phyloP scores from a whole-genome alignment of 1,284 basidiomycete genomes.

The Ganoderma leucocontextum region DNA sequence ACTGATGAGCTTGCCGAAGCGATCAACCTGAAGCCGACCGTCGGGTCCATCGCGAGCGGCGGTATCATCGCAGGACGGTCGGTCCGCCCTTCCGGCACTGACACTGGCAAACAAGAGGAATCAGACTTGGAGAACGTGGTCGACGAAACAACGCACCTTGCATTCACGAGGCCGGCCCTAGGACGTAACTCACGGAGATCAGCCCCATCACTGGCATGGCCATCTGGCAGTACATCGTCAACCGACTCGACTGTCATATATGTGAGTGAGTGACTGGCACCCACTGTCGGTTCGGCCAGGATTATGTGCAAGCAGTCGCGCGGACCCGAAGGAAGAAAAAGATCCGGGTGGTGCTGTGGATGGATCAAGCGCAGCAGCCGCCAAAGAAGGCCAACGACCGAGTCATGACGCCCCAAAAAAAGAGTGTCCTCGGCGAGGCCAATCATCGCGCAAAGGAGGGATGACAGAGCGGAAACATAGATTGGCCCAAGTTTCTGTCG shows the following conservation, averaged over 20 bases:
- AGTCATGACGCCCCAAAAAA: not conserved
- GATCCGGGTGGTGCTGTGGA: not conserved
- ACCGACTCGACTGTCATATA: not conserved
- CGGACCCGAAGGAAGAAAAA: not conserved
- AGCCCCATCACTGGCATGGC: no score
- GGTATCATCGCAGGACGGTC: not conserved
- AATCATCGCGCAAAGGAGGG: not conserved
- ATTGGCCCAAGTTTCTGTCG: no score
- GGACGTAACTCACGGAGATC: no score
- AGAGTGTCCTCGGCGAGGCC: not conserved
- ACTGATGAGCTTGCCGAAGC: conserved; percentile 1
- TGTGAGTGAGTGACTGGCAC: not conserved
- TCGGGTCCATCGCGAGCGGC: not conserved
- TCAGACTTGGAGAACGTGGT: not conserved
- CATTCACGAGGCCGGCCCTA: no score
- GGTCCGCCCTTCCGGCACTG: not conserved
- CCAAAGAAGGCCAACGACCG: not conserved
- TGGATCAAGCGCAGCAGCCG: not conserved
- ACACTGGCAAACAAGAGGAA: not conserved
- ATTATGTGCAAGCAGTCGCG: not conserved
- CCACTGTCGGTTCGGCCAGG: not conserved
- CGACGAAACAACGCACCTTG: not conserved
- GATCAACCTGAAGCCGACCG: not conserved
- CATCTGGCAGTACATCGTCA: not conserved
- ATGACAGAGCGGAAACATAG: not conserved